These are phyloP conservation scores for Sutorius eximius DNA, from an alignment of 1,284 basidiomycete genomes.

Conservation along the genomic window DNA sequence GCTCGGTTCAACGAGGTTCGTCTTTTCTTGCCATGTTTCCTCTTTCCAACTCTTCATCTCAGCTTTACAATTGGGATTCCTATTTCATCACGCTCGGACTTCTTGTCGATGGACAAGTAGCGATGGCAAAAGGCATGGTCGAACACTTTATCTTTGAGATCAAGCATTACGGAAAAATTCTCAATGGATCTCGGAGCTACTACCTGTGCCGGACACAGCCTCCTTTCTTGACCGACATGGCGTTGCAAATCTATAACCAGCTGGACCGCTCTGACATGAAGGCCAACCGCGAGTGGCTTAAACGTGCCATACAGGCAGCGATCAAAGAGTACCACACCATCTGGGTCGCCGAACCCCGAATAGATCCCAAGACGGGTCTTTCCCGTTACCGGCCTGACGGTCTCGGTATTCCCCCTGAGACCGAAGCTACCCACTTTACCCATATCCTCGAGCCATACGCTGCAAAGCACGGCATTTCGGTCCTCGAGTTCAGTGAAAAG, in stretches of 20 bases:
- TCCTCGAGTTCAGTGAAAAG: slow-evolving; percentile 95
- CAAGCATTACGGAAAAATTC: slow-evolving; percentile 92
- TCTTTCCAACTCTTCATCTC: slow-evolving; percentile 10
- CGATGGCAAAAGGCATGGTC: slow-evolving; percentile 95
- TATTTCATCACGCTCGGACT: slow-evolving; percentile 95
- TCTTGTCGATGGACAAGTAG: slow-evolving; percentile 90
- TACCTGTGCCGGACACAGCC: slow-evolving; percentile 96
- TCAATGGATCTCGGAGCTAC: slow-evolving; percentile 80
- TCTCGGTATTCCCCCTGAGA: slow-evolving; percentile 96
- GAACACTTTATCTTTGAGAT: slow-evolving; percentile 99
- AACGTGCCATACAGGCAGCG: slow-evolving; percentile 91
- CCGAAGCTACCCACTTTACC: slow-evolving; percentile 97
- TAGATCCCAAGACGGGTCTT: slow-evolving; percentile 91
- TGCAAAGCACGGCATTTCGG: slow-evolving; percentile 88
- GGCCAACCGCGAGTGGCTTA: slow-evolving; percentile 89
- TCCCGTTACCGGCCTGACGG: slow-evolving; percentile 94
- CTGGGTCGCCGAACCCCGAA: slow-evolving; percentile 92
- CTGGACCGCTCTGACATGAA: slow-evolving; percentile 83
- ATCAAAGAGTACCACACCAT: slow-evolving; percentile 99
- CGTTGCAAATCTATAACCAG: slow-evolving; percentile 95
- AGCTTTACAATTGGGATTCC: slow-evolving; percentile 91
- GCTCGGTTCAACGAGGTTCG: slow-evolving; percentile 96
- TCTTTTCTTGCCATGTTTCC: slow-evolving; percentile 13
- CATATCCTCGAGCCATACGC: slow-evolving; percentile 96
- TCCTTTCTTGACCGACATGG: slow-evolving; percentile 98